These are phyloP conservation scores for Gossypium gossypioides DNA, from an alignment of 441 rosid species.

Conservation along the genomic window DNA sequence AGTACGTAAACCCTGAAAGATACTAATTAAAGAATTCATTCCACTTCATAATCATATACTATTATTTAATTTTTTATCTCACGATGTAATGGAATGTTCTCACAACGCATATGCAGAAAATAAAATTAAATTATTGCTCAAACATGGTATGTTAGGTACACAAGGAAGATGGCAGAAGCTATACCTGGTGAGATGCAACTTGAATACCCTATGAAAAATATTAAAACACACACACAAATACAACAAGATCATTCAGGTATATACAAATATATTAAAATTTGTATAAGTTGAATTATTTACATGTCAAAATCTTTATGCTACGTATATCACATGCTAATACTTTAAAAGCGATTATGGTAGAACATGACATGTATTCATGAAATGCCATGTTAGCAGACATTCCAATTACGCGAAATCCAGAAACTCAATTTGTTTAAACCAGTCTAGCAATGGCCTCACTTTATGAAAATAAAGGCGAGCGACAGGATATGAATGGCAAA, in stretches of 20 bases:
- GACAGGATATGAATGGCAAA: not conserved
- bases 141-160: not conserved
- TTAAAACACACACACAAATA: not conserved
- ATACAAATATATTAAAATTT: too few species aligned
- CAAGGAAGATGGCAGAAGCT: not conserved
- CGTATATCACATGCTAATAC: not conserved
- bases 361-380: not conserved
- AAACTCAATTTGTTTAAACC: not conserved
- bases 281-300: not conserved
- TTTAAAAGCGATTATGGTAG: not conserved
- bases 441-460: not conserved
- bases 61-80: not conserved
- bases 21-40: not conserved
- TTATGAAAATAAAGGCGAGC: not conserved
- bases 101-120: not conserved
- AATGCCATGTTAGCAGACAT: not conserved
- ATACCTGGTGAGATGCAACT: not conserved
- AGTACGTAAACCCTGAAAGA: slow-evolving; percentile 1
- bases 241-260: not conserved
- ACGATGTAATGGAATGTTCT: not conserved
- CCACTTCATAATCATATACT: not conserved
- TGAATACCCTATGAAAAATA: not conserved
- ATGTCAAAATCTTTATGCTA: not conserved
- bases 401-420: not conserved
- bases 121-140: not conserved